phyloP scores from a whole-genome alignment of 1,139 yeast genomes.

The Candida sojae region DNA sequence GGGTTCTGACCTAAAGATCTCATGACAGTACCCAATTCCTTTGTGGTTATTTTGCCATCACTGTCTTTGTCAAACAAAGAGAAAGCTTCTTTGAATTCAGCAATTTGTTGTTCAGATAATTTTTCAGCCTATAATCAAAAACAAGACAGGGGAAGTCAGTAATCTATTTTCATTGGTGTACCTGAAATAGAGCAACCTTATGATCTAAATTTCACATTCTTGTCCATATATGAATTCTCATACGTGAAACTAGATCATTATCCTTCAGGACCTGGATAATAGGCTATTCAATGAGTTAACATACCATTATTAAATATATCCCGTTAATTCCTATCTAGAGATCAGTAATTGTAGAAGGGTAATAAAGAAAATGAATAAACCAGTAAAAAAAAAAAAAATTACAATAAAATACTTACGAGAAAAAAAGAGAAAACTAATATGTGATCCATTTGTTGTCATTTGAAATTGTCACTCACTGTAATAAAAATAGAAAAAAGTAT shows the following conservation, averaged over 20 bases:
- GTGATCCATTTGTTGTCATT: slow-evolving; percentile 5
- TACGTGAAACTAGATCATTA: no score
- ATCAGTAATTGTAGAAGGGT: not conserved
- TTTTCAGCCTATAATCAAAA: slow-evolving; percentile 60
- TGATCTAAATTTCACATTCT: no score
- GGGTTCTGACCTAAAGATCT: slow-evolving; percentile 97
- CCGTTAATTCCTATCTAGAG: not conserved
- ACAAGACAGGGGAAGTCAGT: not conserved
- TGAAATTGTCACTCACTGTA: not conserved
- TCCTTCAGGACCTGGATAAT: no score
- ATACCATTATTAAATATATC: slow-evolving; percentile 4
- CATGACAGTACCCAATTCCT: slow-evolving; percentile 97
- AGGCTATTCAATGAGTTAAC: not conserved
- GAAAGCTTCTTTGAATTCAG: slow-evolving; percentile 97
- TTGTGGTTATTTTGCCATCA: slow-evolving; percentile 93
- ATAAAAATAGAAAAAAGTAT: not conserved
- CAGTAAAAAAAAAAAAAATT: not conserved
- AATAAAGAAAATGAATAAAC: not conserved
- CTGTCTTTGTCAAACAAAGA: slow-evolving; percentile 94
- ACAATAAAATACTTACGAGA: not conserved
- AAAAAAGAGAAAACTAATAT: not conserved
- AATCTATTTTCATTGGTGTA: not conserved
- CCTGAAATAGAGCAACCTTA: not conserved
- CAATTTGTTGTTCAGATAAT: slow-evolving; percentile 92
- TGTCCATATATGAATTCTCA: no score